These are phyloP conservation scores for Mycotypha africana DNA, from an alignment of 371 early-diverging fungal genomes.

Conservation along the genomic window DNA sequence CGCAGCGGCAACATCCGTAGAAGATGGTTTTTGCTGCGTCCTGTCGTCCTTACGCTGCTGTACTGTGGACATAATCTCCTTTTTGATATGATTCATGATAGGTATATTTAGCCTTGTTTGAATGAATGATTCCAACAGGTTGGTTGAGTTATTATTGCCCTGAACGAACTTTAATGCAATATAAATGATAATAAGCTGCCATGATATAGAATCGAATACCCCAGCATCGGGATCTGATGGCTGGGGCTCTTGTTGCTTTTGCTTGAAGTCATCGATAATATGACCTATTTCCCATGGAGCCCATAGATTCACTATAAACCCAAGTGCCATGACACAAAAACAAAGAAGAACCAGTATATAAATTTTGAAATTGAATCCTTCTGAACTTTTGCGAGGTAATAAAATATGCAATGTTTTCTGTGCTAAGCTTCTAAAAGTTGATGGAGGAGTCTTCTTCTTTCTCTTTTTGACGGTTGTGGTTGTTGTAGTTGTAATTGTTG, in stretches of 20 bases:
- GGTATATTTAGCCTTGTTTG: slow-evolving; percentile 90
- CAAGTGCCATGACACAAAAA: slow-evolving; percentile 62
- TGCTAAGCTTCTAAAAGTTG: no score
- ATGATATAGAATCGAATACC: slow-evolving; percentile 32
- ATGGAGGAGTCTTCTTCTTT: no score
- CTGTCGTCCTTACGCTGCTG: no score
- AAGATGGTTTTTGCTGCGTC: slow-evolving; percentile 86
- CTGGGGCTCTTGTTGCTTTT: no score
- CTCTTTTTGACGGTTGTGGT: background rate
- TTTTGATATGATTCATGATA: no score
- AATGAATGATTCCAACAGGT: slow-evolving; percentile 64
- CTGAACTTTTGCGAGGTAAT: slow-evolving; percentile 41
- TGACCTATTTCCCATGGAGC: slow-evolving; percentile 79
- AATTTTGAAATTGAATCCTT: slow-evolving; percentile 53
- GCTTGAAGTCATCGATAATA: slow-evolving; percentile 62
- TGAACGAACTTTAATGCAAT: slow-evolving; percentile 73
- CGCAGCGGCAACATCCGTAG: slow-evolving; percentile 84
- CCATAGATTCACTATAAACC: slow-evolving; percentile 79
- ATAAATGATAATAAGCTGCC: slow-evolving; percentile 68
- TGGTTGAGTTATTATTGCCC: slow-evolving; percentile 79
- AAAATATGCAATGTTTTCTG: no score
- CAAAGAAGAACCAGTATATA: slow-evolving; percentile 69
- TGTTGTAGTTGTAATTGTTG: background rate
- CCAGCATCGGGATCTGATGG: no score
- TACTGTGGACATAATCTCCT: no score